Evolutionary conservation across 1,284 basidiomycete species (phyloP).

Genomic region (Cutaneotrichosporon spelunceum): DNA sequence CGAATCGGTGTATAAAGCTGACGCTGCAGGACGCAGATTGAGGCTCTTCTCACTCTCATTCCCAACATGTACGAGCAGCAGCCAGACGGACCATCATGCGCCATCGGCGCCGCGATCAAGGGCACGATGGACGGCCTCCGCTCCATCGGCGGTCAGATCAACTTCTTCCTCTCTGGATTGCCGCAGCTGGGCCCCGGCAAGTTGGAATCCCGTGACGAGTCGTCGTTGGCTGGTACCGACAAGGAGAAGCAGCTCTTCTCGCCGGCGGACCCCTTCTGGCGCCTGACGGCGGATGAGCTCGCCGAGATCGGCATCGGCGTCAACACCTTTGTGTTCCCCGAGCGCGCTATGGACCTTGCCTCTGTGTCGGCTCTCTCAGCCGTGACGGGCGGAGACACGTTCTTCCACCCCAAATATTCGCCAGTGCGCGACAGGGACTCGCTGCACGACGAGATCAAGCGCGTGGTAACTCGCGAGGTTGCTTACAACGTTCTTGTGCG

Average conservation of each 20-base stretch:
- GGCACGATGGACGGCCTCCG: conserved; percentile 72
- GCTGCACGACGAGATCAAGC: conserved; percentile 68
- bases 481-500: conserved; percentile 79
- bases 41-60: conserved; percentile 59
- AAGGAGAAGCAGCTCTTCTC: conserved; percentile 79
- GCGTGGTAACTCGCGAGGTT: conserved; percentile 68
- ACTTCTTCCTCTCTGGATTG: conserved; percentile 74
- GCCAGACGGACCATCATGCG: conserved; percentile 56
- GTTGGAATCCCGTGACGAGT: conserved; percentile 62
- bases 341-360: conserved; percentile 79
- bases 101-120: conserved; percentile 75
- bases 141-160: conserved; percentile 78
- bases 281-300: conserved; percentile 78
- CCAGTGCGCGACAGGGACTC: conserved; percentile 65
- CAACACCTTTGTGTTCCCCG: conserved; percentile 82
- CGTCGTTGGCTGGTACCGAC: conserved; percentile 76
- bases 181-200: conserved; percentile 77
- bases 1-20: background rate
- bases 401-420: conserved; percentile 87
- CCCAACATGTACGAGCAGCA: conserved; percentile 61
- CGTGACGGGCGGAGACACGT: conserved; percentile 86
- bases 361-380: conserved; percentile 73
- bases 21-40: conserved; percentile 39
- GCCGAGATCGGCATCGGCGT: conserved; percentile 87
- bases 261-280: conserved; percentile 74